Base-by-base conservation (phyloP, 2,329 filamentous ascomycete species). In the Hymenoscyphus fructigenus region DNA sequence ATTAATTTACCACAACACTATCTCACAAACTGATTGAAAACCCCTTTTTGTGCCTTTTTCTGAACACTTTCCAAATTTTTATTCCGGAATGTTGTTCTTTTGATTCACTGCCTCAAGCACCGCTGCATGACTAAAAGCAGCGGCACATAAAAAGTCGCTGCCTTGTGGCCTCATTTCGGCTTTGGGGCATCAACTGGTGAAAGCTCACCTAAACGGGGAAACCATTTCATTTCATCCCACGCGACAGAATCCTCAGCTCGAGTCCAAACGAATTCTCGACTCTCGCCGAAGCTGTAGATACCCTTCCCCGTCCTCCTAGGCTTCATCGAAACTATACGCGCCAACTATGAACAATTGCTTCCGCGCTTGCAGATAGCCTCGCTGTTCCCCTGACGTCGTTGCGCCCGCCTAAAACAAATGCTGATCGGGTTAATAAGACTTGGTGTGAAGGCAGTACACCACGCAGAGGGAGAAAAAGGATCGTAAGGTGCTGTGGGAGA, bases 401-500 rank as follows among this genome's bases (percentile, higher is more conserved):
- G 70, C 71, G 72, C 67, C 65, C 38, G 47, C 50, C 62, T 53
- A 41, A 59, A 69, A 69, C 66, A 70, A 68, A 70, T 70, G 68
- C 67, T 55, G 66, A 70, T 65, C 50, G 62, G 63, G 36, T n/a
- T 57, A 26, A 53, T 47, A 41, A 60, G 26, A 53, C 20, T 26
- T 58, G 53, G 63, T 59, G 64, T 61, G 66, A 66, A 67, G 55
- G 53, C 55, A 61, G 62, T 58, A 63, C 60, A 61, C 61, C 65
- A 64, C 53, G 57, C 50, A 29, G 36, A n/a, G 59, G 59, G 59
- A 36, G 29, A 36, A 38, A 29, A 36, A 36, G 44, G 47, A 34
- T 57, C 32, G 5, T 59, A 59, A 41, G 59, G 60, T 44, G 62
- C 36, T 20, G 59, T 61, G 59, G 59, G 38, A 65, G 44, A 57